phyloP scores from a whole-genome alignment of 352 stramenopile genomes.

The Blastocystis sp. region DNA sequence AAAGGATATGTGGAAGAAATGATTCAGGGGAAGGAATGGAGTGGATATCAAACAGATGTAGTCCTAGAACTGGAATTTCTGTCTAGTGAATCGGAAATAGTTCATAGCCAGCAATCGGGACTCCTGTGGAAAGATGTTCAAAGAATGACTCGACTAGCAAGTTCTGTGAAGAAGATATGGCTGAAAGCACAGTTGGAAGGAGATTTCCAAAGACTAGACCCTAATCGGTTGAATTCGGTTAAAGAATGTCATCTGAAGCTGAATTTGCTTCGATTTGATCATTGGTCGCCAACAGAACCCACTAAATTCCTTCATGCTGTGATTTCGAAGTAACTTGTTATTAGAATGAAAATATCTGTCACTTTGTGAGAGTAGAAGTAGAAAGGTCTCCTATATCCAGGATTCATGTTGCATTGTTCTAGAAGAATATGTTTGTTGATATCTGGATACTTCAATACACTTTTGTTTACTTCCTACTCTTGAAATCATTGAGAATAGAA shows the following conservation, averaged over 20 bases:
- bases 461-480: too few species aligned
- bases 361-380: too few species aligned
- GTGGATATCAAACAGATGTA: not conserved
- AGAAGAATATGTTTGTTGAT: too few species aligned
- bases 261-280: not conserved
- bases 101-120: not conserved
- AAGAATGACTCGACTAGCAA: not conserved
- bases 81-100: not conserved
- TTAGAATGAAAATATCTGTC: too few species aligned
- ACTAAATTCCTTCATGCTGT: not conserved
- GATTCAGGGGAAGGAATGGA: not conserved
- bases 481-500: too few species aligned
- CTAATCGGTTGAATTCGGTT: not conserved
- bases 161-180: not conserved
- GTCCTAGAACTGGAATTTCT: not conserved
- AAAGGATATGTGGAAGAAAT: not conserved
- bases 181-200: not conserved
- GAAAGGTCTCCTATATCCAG: too few species aligned
- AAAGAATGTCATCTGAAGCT: not conserved
- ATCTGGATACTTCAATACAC: too few species aligned
- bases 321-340: conserved; percentile 4
- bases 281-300: not conserved
- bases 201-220: too few species aligned
- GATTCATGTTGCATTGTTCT: too few species aligned
- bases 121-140: not conserved